phyloP scores from a whole-genome alignment of 768 basidiomycete species.

The Calvatia gigantea region DNA sequence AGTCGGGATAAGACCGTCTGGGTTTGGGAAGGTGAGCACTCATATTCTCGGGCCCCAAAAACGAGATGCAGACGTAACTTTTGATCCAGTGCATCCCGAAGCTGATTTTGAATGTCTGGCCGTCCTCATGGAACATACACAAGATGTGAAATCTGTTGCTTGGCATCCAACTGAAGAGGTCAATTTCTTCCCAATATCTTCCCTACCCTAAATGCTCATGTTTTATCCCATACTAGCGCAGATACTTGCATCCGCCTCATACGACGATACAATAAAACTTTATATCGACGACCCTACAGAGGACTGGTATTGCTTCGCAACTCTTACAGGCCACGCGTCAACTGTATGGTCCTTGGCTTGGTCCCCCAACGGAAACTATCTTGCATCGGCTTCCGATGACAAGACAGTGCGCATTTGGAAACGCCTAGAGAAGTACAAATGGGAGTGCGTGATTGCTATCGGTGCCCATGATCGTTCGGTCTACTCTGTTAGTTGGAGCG shows the following conservation, averaged over 20 bases:
- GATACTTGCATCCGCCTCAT: conserved; percentile 95
- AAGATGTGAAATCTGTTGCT: conserved; percentile 92
- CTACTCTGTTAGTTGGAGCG: conserved; percentile 78
- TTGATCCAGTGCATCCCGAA: conserved; percentile 73
- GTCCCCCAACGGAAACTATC: conserved; percentile 70
- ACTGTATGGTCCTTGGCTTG: conserved; percentile 94
- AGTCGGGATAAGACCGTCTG: conserved; percentile 97
- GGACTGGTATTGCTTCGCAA: conserved; percentile 89
- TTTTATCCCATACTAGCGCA: conserved; percentile 32
- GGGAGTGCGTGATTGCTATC: conserved; percentile 59
- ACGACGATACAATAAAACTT: conserved; percentile 94
- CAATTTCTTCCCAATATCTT: conserved; percentile 18
- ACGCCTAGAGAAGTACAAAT: conserved; percentile 55
- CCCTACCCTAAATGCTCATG: conserved; percentile 11
- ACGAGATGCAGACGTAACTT: neutral
- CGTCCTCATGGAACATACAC: conserved; percentile 94
- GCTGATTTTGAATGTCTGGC: conserved; percentile 92
- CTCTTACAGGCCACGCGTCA: conserved; percentile 74
- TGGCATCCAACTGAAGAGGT: conserved; percentile 98
- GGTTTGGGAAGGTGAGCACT: conserved; percentile 88
- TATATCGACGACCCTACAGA: conserved; percentile 91
- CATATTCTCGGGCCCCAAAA: neutral
- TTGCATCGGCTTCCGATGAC: conserved; percentile 88
- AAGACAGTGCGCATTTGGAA: conserved; percentile 84
- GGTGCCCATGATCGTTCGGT: conserved; percentile 69